Evolutionary conservation across 2,329 filamentous ascomycete genomes (phyloP), one percentile per base, ranked within the genome.

Genomic region (Monosporascus sp.): DNA sequence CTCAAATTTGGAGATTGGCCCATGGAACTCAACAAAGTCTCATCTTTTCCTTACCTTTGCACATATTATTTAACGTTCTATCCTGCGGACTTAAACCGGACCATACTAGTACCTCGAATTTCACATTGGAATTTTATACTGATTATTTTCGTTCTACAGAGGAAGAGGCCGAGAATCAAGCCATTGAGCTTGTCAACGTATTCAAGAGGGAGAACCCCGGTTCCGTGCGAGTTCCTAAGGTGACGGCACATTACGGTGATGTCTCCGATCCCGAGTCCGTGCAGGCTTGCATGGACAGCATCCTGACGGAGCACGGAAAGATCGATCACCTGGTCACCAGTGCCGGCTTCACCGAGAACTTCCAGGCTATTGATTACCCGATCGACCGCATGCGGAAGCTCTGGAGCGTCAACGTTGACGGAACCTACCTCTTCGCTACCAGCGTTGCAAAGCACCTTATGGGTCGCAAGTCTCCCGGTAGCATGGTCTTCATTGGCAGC

Each of bases 311-410:
- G 54, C 92, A 96, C 68, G 86, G 87, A 71, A 87, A 88, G 70
- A 90, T 97, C 62, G 91, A 96, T 73, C 87, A 90, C 72, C 81
- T 97, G 25, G 92, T 97, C 63, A 97, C 93, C 25, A 95, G 90
- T n/a, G 93, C 93, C 48, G 93, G 93, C 46, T 96, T 97, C 75
- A 94, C 90, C 15, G 93, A 97, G 76, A 97, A 97, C 76, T 95
- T 91, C 66, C 88, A 95, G 64, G 93, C 93, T 47, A 88, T 92
- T 64, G 85, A 86, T 61, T 97, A 97, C 74, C 92, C 92, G 1
- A 84, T 92, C 61, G 90, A 96, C 62, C 88, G 92, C 60, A 87
- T 97, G 72, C 85, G 92, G 72, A 95, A 96, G 77, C 84, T 97
- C 17, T 97, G 90, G 90, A 85, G 84, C 48, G 93, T 97, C 67